These are phyloP conservation scores for Colletotrichum brevisporum DNA, from an alignment of 2,329 filamentous ascomycete species.

Conservation along the genomic window DNA sequence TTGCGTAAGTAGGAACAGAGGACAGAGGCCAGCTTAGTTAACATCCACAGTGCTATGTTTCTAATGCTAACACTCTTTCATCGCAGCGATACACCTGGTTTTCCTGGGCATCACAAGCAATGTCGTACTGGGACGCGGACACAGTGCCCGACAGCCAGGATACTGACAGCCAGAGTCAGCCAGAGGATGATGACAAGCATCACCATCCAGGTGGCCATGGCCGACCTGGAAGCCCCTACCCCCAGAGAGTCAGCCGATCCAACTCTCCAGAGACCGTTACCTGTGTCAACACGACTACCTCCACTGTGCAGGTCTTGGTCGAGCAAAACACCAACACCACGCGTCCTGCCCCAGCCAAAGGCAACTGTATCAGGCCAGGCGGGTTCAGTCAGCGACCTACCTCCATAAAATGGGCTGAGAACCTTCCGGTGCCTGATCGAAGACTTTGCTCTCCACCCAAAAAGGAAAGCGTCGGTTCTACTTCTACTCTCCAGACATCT, in stretches of 20 bases:
- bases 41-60: too few species aligned
- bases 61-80: not conserved
- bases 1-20: too few species aligned
- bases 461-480: not conserved
- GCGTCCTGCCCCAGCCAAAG: too few species aligned
- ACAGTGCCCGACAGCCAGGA: not conserved
- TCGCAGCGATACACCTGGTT: not conserved
- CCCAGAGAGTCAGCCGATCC: not conserved
- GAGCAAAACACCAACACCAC: not conserved
- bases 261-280: not conserved
- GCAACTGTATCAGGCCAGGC: not conserved
- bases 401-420: slow-evolving; percentile 30
- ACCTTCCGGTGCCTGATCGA: slow-evolving; percentile 27
- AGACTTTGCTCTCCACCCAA: not conserved
- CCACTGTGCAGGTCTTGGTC: not conserved
- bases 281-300: not conserved
- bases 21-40: too few species aligned
- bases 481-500: not conserved
- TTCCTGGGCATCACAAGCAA: not conserved
- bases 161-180: not conserved
- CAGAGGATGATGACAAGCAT: not conserved
- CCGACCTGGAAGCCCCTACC: slow-evolving; percentile 12
- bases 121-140: not conserved
- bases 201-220: not conserved
- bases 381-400: not conserved